A percentile compares a stretch with the other conserved stretches of the same genome.
Evolutionary conservation across 1,284 basidiomycete species (phyloP).

Genomic region (Rhizoctonia solani): DNA sequence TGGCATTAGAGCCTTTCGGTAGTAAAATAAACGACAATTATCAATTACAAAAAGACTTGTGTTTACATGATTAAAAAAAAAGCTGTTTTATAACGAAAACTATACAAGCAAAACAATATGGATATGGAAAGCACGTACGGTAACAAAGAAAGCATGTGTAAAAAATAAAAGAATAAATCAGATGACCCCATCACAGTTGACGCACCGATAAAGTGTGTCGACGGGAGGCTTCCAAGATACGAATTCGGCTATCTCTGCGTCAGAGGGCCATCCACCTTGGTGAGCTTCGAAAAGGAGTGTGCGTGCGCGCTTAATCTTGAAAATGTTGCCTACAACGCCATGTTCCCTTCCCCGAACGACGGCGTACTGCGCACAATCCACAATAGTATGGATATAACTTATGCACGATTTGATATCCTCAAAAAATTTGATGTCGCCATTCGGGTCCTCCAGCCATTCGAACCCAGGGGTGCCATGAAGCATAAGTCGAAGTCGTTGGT

Average conservation of each 20-base stretch:
- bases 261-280: constrained; percentile 12
- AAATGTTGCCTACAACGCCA: constrained; percentile 18
- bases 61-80: too few relatives aligned
- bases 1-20: too few relatives aligned
- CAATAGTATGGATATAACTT: not conserved
- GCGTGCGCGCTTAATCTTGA: constrained; percentile 7
- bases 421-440: constrained; percentile 20
- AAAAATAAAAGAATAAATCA: not conserved
- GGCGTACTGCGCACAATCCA: constrained; percentile 11
- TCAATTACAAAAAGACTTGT: too few relatives aligned
- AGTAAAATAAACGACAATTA: too few relatives aligned
- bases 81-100: too few relatives aligned
- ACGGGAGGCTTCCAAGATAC: constrained; percentile 1
- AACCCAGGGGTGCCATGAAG: constrained; percentile 22
- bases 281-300: constrained; percentile 8
- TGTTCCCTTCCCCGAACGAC: constrained; percentile 15
- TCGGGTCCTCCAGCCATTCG: not conserved
- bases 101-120: too few relatives aligned
- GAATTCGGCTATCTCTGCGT: constrained; percentile 28
- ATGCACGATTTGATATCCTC: not conserved
- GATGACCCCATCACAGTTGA: not conserved
- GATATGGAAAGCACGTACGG: too few relatives aligned
- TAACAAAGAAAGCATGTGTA: too few relatives aligned
- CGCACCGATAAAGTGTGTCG: not conserved
- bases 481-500: constrained; percentile 1